Percentiles rank a stretch among this genome's conserved stretches.
Conservation (phyloP, 257 asterid genomes). For the Solanum megistacrolobum region DNA sequence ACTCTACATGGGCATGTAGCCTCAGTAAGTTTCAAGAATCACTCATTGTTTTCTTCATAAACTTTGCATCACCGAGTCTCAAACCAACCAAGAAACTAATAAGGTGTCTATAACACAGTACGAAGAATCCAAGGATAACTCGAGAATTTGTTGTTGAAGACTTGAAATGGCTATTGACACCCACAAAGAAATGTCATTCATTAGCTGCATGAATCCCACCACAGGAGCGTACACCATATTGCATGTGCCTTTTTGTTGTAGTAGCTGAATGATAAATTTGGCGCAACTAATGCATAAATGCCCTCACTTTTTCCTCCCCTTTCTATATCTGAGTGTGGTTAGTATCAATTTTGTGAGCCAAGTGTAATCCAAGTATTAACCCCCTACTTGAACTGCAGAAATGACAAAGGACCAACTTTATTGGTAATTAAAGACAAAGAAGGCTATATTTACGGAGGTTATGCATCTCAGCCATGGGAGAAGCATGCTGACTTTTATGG, state of each 20-base stretch:
- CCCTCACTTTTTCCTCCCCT: background rate
- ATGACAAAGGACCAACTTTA: conserved; percentile 53
- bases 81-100: background rate
- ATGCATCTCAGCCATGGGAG: conserved; percentile 97
- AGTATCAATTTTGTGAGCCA: background rate
- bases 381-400: conserved; percentile 56
- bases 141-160: background rate
- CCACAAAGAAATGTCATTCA: background rate
- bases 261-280: background rate
- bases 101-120: background rate
- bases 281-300: background rate
- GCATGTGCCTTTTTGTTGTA: background rate
- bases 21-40: background rate
- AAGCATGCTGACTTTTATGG: conserved; percentile 77
- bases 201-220: background rate
- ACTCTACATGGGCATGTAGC: background rate
- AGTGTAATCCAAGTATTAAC: background rate
- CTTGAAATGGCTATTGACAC: background rate
- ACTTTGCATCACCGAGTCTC: background rate
- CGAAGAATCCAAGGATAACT: background rate
- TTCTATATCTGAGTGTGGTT: background rate
- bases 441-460: conserved; percentile 83
- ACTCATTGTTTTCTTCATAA: background rate
- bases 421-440: conserved; percentile 75
- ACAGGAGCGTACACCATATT: background rate